Evolutionary conservation across 139 green algal genomes (phyloP).

Genomic region (Micromonas pusilla): DNA sequence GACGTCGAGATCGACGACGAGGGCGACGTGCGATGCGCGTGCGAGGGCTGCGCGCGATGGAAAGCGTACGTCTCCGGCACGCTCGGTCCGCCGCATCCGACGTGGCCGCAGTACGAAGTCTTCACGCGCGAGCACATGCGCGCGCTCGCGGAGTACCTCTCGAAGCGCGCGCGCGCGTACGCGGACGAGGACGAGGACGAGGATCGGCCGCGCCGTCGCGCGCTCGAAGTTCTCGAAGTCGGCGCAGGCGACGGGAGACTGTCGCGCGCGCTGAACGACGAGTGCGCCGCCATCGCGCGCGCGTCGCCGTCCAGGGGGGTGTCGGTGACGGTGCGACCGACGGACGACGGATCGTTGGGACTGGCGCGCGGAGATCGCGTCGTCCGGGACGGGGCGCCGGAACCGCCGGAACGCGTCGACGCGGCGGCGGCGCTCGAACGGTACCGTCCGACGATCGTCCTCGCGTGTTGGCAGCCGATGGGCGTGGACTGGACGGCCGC

Average conservation of each 20-base stretch:
- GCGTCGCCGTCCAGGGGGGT: too few species aligned
- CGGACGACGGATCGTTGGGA: neutral
- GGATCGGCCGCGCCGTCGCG: neutral
- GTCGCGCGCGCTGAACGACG: neutral
- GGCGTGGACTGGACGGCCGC: slow-evolving; percentile 24
- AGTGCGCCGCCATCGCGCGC: too few species aligned
- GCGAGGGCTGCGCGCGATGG: neutral
- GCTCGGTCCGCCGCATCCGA: neutral
- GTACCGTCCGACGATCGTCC: neutral
- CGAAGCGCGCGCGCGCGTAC: too few species aligned
- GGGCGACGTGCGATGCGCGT: neutral
- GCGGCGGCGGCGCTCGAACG: neutral
- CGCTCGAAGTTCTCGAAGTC: neutral
- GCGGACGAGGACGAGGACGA: neutral
- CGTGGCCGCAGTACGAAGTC: neutral
- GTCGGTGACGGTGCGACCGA: neutral
- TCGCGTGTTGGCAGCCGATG: slow-evolving; percentile 12
- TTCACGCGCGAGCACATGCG: neutral
- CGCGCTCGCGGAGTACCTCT: neutral
- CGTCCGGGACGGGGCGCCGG: neutral
- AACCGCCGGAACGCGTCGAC: neutral
- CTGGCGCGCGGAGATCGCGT: neutral
- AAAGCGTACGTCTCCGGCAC: neutral
- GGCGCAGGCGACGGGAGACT: neutral
- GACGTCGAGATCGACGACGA: neutral